Base-by-base conservation (phyloP, 2,329 filamentous ascomycete species). In the Chaetomiaceae sp. region DNA sequence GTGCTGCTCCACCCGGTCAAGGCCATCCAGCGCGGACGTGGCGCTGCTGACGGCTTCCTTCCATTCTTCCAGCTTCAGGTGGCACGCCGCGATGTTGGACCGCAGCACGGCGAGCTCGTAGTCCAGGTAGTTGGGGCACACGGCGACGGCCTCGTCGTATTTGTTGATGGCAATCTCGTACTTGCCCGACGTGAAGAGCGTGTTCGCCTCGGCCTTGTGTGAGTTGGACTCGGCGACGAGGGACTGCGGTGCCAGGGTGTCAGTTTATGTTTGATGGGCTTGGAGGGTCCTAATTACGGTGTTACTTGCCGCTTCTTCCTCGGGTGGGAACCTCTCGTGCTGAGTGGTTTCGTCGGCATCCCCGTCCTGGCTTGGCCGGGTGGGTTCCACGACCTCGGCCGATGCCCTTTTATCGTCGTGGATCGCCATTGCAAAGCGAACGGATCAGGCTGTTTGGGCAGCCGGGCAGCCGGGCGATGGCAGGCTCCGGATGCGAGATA, bases 51-150 rank as follows among this genome's bases (percentile, higher is more conserved):
- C 78, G 9, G 89, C 88, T 25, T 88, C 83, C 59, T 91, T 89
- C 88, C 90, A 96, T 55, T 92, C 85, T 54, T 83, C 76, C 3
- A 95, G 74, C 66, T 95, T 95, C 48, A 97, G 68, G 61, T 96
- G 82, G 65, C 90, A 96, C 9, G 91, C 92, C 2, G 92, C 81
- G 58, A 96, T 85, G 71, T 97, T 97, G 65, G 87, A 90, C 53
- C 85, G 82, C 5, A 97, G 75, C 9, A 97, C 88, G 21, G 91
- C 89, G 55, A 92, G 76, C 60, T 96, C 89, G 70, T 89, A 96
- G 65, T 92, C 83, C 21, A 95, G 79, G 65, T 95, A 95, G 57
- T 82, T 84, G 2, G 92, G 92, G 62, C 89, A 91, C 7, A 83
- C 79, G 12, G 82, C 76, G 3, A 95, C 75, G 19, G 93, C 91